Evolutionary conservation across 306 rosid species (phyloP).

Genomic region (Fagus sylvatica): DNA sequence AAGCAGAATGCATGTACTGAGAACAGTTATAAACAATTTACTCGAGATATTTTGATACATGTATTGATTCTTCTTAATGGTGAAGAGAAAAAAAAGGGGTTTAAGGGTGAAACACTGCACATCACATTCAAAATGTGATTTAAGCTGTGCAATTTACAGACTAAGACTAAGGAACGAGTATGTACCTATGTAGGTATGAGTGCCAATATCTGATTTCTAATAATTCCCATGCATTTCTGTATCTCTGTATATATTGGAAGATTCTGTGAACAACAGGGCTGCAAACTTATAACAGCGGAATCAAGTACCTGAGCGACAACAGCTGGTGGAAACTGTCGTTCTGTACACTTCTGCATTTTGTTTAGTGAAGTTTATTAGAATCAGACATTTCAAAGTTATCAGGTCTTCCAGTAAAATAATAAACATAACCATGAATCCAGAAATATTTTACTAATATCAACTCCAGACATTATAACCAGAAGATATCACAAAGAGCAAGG

Average conservation of each 20-base stretch:
- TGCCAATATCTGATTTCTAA: conserved; percentile 89
- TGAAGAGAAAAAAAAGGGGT: not conserved
- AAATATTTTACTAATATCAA: not conserved
- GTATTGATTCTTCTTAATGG: not conserved
- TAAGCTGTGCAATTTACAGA: conserved; percentile 14
- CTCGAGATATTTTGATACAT: not conserved
- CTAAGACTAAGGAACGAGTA: conserved; percentile 10
- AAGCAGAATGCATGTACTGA: not conserved
- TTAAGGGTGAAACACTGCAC: not conserved
- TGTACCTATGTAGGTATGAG: conserved; percentile 69
- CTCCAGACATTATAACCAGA: not conserved
- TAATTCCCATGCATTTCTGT: conserved; percentile 90
- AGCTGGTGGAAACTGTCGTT: conserved; percentile 87
- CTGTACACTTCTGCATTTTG: conserved; percentile 89
- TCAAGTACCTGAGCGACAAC: conserved; percentile 85
- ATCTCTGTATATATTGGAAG: conserved; percentile 74
- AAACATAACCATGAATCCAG: not conserved
- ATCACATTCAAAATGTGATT: not conserved
- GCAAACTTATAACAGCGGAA: conserved; percentile 74
- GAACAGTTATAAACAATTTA: not conserved
- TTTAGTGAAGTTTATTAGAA: conserved; percentile 12
- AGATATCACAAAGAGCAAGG: not conserved
- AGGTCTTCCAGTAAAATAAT: conserved; percentile 14
- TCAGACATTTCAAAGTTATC: conserved; percentile 15
- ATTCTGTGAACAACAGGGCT: conserved; percentile 75